Evolutionary conservation across 331 rosid species (phyloP).

Genomic region (Pyracantha coccinea): DNA sequence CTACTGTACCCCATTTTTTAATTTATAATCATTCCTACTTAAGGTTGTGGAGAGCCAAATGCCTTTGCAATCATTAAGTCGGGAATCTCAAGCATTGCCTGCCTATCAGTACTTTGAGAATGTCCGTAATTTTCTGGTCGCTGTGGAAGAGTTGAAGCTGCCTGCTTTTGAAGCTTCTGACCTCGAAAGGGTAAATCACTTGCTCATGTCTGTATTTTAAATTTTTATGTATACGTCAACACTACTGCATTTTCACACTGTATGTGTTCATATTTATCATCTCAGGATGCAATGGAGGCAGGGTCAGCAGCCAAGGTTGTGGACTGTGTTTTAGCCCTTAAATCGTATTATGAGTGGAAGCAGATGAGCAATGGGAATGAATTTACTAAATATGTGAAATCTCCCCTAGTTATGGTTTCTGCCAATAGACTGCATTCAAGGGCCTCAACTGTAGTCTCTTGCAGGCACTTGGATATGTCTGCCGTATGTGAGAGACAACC

Average conservation of each 20-base stretch:
- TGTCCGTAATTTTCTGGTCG: slow-evolving; percentile 80
- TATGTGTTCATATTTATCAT: background rate
- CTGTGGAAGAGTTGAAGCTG: slow-evolving; percentile 58
- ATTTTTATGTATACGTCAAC: background rate
- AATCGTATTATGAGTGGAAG: slow-evolving; percentile 61
- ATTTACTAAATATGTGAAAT: slow-evolving; percentile 38
- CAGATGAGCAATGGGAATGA: slow-evolving; percentile 42
- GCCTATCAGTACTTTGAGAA: slow-evolving; percentile 97
- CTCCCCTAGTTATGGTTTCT: slow-evolving; percentile 55
- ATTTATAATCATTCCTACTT: background rate
- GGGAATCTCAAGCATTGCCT: slow-evolving; percentile 80
- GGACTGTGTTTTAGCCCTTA: slow-evolving; percentile 75
- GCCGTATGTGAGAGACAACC: slow-evolving; percentile 30
- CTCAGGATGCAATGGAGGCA: slow-evolving; percentile 65
- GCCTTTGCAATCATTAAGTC: slow-evolving; percentile 33
- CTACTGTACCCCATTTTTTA: background rate
- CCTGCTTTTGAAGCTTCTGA: slow-evolving; percentile 92
- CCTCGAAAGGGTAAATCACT: slow-evolving; percentile 66
- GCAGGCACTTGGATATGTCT: slow-evolving; percentile 66
- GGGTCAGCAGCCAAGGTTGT: slow-evolving; percentile 72
- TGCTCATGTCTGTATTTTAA: background rate
- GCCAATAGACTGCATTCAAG: slow-evolving; percentile 43
- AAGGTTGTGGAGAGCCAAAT: slow-evolving; percentile 82
- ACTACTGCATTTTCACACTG: slow-evolving; percentile 5
- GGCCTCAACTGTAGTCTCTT: slow-evolving; percentile 39